A percentile compares a stretch with the other conserved stretches of the same genome.
phyloP scores from a whole-genome alignment of 1,139 yeast genomes.

The Saccharomycopsis crataegensis region DNA sequence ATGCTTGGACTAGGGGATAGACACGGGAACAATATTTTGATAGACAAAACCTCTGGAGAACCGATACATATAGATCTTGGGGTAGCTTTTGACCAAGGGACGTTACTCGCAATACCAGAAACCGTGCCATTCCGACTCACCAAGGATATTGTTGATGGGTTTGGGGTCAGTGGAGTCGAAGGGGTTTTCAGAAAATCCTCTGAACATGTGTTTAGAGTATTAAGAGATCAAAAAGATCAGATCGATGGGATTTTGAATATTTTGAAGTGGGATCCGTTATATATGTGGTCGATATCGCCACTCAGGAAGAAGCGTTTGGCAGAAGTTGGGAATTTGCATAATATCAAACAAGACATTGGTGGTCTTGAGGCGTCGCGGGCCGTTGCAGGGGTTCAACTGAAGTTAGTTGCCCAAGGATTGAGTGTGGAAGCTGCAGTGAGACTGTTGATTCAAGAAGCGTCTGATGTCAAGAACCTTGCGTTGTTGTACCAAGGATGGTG shows the following conservation, averaged over 20 bases:
- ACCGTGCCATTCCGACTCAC: conserved; percentile 89
- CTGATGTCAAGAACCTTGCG: conserved; percentile 59
- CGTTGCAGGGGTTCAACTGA: conserved; percentile 60
- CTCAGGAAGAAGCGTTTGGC: conserved; percentile 52
- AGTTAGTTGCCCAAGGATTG: conserved; percentile 57
- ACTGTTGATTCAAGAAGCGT: conserved; percentile 73
- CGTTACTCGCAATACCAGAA: conserved; percentile 77
- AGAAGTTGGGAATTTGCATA: conserved; percentile 28
- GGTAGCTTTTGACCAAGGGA: conserved; percentile 92
- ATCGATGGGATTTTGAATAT: conserved; percentile 82
- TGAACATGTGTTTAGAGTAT: conserved; percentile 63
- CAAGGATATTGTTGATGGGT: conserved; percentile 84
- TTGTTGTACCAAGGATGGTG: conserved; percentile 81
- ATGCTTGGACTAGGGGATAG: conserved; percentile 91
- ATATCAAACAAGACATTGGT: conserved; percentile 34
- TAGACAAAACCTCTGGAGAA: conserved; percentile 78
- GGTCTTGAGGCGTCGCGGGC: conserved; percentile 81
- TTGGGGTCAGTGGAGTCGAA: conserved; percentile 87
- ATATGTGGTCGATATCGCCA: conserved; percentile 83
- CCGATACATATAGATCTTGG: conserved; percentile 96
- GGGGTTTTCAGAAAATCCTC: conserved; percentile 83
- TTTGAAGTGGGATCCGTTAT: conserved; percentile 84
- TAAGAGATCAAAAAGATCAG: conserved; percentile 59
- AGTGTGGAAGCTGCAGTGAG: conserved; percentile 81
- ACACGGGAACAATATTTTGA: conserved; percentile 80